These are phyloP conservation scores for Posidonia oceanica DNA, from an alignment of 116 monocot genomes.

Conservation along the genomic window DNA sequence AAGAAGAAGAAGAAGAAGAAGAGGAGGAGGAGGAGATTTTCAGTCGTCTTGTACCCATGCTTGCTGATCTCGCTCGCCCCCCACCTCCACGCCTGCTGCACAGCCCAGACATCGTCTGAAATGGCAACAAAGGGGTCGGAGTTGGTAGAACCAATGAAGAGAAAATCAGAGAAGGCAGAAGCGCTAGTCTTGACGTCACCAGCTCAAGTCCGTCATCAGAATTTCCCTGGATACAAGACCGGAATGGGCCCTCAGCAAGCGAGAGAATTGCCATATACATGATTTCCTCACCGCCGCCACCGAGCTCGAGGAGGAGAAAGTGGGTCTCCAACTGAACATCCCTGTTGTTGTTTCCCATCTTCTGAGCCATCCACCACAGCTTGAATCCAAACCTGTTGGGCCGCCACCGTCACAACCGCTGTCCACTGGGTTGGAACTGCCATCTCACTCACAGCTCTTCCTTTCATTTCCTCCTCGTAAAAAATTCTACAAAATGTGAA, in stretches of 20 bases:
- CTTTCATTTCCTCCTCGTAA: too few species aligned
- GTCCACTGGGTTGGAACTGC: too few species aligned
- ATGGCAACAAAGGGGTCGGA: conserved; percentile 77
- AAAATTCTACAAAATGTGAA: too few species aligned
- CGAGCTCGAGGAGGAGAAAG: conserved; percentile 63
- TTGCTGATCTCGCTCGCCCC: too few species aligned
- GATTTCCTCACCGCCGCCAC: conserved; percentile 2
- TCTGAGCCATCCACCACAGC: conserved; percentile 98
- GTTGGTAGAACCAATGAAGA: conserved; percentile 48
- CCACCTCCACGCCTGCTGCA: conserved; percentile 10
- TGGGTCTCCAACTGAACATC: conserved; percentile 79
- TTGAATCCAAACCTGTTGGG: conserved; percentile 46
- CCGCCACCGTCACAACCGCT: background rate
- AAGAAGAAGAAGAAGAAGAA: too few species aligned
- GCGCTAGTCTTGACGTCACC: conserved; percentile 38
- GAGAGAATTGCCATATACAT: conserved; percentile 64
- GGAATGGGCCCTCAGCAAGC: conserved; percentile 58
- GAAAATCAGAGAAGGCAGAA: conserved; percentile 26
- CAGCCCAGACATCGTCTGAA: conserved; percentile 45
- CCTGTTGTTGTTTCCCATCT: conserved; percentile 50
- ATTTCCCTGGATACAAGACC: conserved; percentile 65
- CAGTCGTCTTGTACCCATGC: too few species aligned
- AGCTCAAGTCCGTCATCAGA: conserved; percentile 45
- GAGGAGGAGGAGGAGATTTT: background rate
- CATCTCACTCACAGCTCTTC: too few species aligned